phyloP scores from a whole-genome alignment of 176 grass and related monocot species.

The Musa beccarii region DNA sequence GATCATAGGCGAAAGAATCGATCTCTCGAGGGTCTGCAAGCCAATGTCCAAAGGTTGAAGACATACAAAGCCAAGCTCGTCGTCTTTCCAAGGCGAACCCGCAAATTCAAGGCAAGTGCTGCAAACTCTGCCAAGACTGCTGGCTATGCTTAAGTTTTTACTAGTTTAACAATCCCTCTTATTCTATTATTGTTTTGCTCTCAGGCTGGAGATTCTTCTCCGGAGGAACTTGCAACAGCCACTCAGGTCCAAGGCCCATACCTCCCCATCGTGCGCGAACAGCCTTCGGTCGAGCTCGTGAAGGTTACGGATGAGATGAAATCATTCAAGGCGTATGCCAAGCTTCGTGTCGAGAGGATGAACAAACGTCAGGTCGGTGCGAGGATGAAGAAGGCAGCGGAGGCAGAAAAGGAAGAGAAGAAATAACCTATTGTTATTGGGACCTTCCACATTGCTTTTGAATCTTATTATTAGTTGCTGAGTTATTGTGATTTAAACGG shows the following conservation, averaged over 20 bases:
- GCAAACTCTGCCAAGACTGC: not conserved
- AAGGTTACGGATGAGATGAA: conserved; percentile 92
- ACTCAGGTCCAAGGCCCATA: conserved; percentile 74
- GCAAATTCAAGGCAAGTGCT: conserved; percentile 14
- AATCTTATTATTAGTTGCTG: not conserved
- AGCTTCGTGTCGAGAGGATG: conserved; percentile 68
- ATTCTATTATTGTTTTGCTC: not conserved
- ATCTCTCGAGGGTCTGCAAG: conserved; percentile 15
- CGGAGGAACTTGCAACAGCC: conserved; percentile 68
- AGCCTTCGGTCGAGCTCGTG: conserved; percentile 51
- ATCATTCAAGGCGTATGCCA: conserved; percentile 65
- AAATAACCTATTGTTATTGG: conserved; percentile 28
- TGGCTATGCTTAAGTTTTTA: too few species aligned
- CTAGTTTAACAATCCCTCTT: not conserved
- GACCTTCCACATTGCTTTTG: not conserved
- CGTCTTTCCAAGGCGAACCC: conserved; percentile 21
- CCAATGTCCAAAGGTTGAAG: conserved; percentile 20
- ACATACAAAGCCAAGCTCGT: conserved; percentile 16
- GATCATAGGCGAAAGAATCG: conserved; percentile 18
- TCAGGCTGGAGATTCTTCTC: conserved; percentile 82
- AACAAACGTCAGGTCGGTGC: conserved; percentile 56
- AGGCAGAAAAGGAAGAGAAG: conserved; percentile 82
- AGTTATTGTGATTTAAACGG: not conserved
- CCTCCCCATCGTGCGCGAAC: conserved; percentile 65
- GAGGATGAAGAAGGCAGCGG: conserved; percentile 58